Evolutionary conservation across 768 basidiomycete species (phyloP).

Genomic region (Tylopilus subfusipes): DNA sequence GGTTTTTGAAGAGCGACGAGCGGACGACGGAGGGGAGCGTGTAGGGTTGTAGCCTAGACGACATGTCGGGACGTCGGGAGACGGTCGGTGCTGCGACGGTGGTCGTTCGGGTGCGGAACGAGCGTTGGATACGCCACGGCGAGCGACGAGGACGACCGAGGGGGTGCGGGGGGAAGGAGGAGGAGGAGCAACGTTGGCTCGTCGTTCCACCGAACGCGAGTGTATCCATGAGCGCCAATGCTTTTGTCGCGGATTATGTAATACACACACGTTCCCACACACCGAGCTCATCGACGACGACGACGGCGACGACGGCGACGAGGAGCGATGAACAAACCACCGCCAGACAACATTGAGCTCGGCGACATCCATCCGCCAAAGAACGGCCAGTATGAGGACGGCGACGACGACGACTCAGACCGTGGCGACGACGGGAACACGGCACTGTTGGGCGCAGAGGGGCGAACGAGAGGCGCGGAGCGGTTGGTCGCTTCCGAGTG

Average conservation of each 20-base stretch:
- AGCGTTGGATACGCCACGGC: constrained; percentile 7
- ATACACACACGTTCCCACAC: not conserved
- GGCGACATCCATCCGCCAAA: not conserved
- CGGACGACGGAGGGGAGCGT: constrained; percentile 45
- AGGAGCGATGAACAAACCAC: not conserved
- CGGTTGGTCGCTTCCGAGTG: constrained; percentile 34
- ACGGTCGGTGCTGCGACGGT: constrained; percentile 10
- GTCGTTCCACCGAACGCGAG: not conserved
- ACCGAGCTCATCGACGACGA: not conserved
- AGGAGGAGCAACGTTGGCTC: not conserved
- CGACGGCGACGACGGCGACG: not conserved
- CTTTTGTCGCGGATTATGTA: constrained; percentile 25
- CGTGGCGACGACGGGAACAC: constrained; percentile 36
- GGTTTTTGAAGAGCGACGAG: constrained; percentile 56
- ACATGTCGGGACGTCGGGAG: constrained; percentile 44
- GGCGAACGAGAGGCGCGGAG: constrained; percentile 27
- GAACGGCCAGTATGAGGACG: not conserved
- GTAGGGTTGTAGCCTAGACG: constrained; percentile 56
- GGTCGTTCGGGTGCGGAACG: constrained; percentile 9
- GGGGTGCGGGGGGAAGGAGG: constrained; percentile 1
- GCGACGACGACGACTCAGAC: not conserved
- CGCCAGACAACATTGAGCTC: not conserved
- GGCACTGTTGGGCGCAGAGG: constrained; percentile 42
- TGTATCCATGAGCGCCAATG: constrained; percentile 28
- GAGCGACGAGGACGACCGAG: constrained; percentile 13